phyloP scores from a whole-genome alignment of 2,329 filamentous ascomycete species.

The Fusarium veterinarium region DNA sequence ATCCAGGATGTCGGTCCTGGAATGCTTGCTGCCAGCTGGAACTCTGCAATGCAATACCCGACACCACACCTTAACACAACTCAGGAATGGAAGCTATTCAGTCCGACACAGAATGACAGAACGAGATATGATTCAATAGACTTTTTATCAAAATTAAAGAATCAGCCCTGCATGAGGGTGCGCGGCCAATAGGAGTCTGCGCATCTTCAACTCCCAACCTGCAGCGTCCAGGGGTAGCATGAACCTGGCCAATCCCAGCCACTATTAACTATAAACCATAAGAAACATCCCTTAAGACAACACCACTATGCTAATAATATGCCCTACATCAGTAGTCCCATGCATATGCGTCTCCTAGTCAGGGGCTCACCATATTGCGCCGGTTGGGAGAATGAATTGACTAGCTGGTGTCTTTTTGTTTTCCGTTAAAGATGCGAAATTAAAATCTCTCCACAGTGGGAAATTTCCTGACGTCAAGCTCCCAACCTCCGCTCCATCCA shows the following conservation, averaged over 20 bases:
- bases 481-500: slow-evolving; percentile 16
- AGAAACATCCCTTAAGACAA: slow-evolving; percentile 11
- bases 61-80: slow-evolving; percentile 18
- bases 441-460: slow-evolving; percentile 35
- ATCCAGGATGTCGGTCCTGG: slow-evolving; percentile 23
- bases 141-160: not conserved
- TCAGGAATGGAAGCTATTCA: slow-evolving; percentile 23
- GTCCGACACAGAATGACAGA: slow-evolving; percentile 11
- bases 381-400: slow-evolving; percentile 15
- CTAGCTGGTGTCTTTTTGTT: slow-evolving; percentile 2
- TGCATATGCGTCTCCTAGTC: slow-evolving; percentile 30
- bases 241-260: slow-evolving; percentile 5
- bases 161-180: not conserved
- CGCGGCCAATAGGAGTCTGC: not conserved
- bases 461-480: slow-evolving; percentile 42
- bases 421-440: slow-evolving; percentile 33
- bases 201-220: slow-evolving; percentile 11
- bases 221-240: slow-evolving; percentile 32
- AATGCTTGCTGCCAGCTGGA: slow-evolving; percentile 14
- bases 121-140: slow-evolving; percentile 2
- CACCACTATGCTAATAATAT: slow-evolving; percentile 22
- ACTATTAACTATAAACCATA: slow-evolving; percentile 3
- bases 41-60: not conserved
- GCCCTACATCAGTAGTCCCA: slow-evolving; percentile 23
- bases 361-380: slow-evolving; percentile 18